Evolutionary conservation across 352 stramenopile species (phyloP), one percentile per base, ranked within the genome.

Genomic region (Blastocystis sp.): DNA sequence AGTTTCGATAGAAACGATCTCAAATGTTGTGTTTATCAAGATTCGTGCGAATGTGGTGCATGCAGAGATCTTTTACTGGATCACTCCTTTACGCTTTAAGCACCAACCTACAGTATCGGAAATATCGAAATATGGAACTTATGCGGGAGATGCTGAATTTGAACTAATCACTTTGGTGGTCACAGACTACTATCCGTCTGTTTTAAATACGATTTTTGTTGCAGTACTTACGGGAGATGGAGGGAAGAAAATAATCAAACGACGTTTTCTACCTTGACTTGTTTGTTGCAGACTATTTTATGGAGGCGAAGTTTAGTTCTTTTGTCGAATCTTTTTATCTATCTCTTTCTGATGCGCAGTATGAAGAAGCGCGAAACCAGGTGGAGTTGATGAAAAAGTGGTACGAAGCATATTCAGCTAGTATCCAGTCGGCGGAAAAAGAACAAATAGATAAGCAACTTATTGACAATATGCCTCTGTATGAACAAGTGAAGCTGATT

Each of bases 221-320:
- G 73, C 23, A 7, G 20, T 41, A 15, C 18, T 39, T 11, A 54
- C 45, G 1, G 43, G 26, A 7, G 6, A n/a, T 2, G 64, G 73
- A 29, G 23, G 26, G 39, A 47, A 39, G 47, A 66, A 69, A 34
- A 43, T 84, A 53, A 47, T 84, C 43, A 64, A 66, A 29, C 73
- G 73, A 43, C 43, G 47, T 41, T 84, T 84, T 53, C 41, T 80
- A 41, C 70, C 70, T 69, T 84, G 53, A 23, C 29, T n/a, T 84
- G 73, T 66, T 84, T 84, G 73, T 84, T 84, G n/a, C 56, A 54
- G 26, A 34, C 9, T 20, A 45, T 64, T 50, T 84, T 45, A 84
- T 84, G 73, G 56, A 68, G 45, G 29, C 9, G 18, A 68, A 64
- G 20, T 84, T 84, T 45, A 64, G 68, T 66, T 84, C 73, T 11